Percentiles rank a stretch among this genome's conserved stretches.
Conservation (phyloP, 768 basidiomycete species). For the Lactarius hatsudake region DNA sequence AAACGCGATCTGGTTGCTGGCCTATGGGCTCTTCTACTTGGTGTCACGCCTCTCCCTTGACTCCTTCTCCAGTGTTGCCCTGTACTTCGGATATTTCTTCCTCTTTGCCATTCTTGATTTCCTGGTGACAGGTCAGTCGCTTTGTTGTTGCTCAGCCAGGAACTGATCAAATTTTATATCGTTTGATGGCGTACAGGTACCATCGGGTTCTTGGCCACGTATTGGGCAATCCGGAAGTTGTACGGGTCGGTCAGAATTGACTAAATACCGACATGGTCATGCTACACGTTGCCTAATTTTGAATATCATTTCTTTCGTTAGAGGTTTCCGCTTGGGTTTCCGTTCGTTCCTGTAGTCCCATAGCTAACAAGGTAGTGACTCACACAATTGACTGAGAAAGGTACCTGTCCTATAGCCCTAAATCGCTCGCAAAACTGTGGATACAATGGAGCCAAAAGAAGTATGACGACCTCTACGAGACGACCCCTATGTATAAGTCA, state of each 20-base stretch:
- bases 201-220: constrained; percentile 87
- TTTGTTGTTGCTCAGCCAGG: constrained; percentile 8
- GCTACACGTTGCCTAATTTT: background rate
- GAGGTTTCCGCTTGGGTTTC: background rate
- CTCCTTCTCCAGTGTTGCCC: constrained; percentile 65
- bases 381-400: background rate
- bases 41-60: constrained; percentile 80
- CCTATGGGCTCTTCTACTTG: constrained; percentile 89
- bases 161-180: background rate
- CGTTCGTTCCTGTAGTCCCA: too few relatives aligned
- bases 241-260: constrained; percentile 84
- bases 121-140: constrained; percentile 70
- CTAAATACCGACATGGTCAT: constrained; percentile 28
- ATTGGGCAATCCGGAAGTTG: constrained; percentile 83
- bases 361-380: background rate
- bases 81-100: constrained; percentile 90
- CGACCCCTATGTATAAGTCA: too few relatives aligned
- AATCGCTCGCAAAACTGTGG: too few relatives aligned
- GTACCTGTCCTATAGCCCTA: too few relatives aligned
- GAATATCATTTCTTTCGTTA: background rate
- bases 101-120: constrained; percentile 80
- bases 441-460: too few relatives aligned
- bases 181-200: constrained; percentile 50
- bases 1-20: constrained; percentile 86
- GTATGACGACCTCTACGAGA: too few relatives aligned